Conservation (phyloP, 176 grass and related monocot genomes). For the Juncus inflexus region DNA sequence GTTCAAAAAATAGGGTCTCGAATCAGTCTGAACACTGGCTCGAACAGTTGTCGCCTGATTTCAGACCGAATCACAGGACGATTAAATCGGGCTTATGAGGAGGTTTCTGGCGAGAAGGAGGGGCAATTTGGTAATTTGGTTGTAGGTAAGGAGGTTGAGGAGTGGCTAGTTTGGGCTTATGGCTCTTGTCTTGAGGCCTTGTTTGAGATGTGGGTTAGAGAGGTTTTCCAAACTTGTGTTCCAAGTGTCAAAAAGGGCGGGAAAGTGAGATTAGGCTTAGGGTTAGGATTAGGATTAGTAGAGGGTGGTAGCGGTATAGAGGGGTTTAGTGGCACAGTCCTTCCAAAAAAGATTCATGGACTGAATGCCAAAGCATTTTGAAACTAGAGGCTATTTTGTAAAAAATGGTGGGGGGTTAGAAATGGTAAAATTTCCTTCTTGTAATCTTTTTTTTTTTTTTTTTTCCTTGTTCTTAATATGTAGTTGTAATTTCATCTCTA, state of each 20-base stretch:
- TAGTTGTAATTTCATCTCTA: too few relatives aligned
- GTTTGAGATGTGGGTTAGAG: constrained; percentile 56
- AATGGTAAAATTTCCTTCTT: constrained; percentile 31
- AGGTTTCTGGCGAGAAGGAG: not conserved
- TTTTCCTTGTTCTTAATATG: too few relatives aligned
- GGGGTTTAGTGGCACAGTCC: constrained; percentile 56
- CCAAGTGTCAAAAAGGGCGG: constrained; percentile 50
- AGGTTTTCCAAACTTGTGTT: constrained; percentile 47
- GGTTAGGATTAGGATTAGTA: constrained; percentile 27
- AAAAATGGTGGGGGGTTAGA: constrained; percentile 23
- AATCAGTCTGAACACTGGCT: constrained; percentile 23
- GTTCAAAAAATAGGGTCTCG: constrained; percentile 23
- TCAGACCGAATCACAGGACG: constrained; percentile 22
- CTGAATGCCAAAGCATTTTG: constrained; percentile 35
- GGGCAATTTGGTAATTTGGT: constrained; percentile 1
- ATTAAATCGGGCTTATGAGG: constrained; percentile 32
- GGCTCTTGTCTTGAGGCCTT: constrained; percentile 44
- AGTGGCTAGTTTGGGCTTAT: constrained; percentile 34
- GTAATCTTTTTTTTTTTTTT: constrained; percentile 25
- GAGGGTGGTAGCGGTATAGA: constrained; percentile 24
- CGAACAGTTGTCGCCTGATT: constrained; percentile 10
- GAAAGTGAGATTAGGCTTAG: constrained; percentile 33
- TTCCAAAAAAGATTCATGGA: constrained; percentile 64
- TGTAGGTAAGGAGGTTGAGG: constrained; percentile 37
- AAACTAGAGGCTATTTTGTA: constrained; percentile 20